Conservation (phyloP, 1,284 basidiomycete species). For the Austropuccinia psidii region DNA sequence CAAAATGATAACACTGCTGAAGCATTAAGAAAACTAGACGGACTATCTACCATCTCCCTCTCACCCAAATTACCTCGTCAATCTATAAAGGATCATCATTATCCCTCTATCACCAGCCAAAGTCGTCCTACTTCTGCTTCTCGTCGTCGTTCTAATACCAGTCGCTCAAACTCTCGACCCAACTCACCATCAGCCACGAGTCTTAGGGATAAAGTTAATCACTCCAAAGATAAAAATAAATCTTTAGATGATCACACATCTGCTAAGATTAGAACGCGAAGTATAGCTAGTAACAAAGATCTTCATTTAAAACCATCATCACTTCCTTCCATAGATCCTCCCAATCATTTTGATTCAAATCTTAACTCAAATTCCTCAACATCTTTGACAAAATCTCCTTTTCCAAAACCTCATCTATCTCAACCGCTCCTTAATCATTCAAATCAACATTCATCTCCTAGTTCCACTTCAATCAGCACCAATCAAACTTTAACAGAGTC, state of each 20-base stretch:
- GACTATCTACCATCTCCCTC: slow-evolving; percentile 51
- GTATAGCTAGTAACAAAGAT: not conserved
- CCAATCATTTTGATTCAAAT: not conserved
- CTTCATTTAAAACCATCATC: not conserved
- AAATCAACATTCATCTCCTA: too few species aligned
- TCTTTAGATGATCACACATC: not conserved
- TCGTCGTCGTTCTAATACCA: slow-evolving; percentile 1
- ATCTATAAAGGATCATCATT: not conserved
- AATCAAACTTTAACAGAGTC: too few species aligned
- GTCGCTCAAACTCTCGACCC: slow-evolving; percentile 18
- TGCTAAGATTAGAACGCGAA: not conserved
- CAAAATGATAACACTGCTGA: slow-evolving; percentile 78
- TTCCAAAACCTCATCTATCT: not conserved
- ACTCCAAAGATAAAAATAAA: not conserved
- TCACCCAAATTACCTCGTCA: slow-evolving; percentile 1
- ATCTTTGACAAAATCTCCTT: not conserved
- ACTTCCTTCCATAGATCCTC: not conserved
- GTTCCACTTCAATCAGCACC: too few species aligned
- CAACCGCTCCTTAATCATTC: not conserved
- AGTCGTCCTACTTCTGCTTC: not conserved
- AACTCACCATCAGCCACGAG: not conserved
- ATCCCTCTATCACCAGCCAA: not conserved
- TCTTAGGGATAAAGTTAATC: not conserved
- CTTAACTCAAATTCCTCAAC: not conserved
- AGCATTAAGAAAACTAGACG: slow-evolving; percentile 86